Evolutionary conservation across 768 basidiomycete species (phyloP).

Genomic region (Termitomyces sp.): DNA sequence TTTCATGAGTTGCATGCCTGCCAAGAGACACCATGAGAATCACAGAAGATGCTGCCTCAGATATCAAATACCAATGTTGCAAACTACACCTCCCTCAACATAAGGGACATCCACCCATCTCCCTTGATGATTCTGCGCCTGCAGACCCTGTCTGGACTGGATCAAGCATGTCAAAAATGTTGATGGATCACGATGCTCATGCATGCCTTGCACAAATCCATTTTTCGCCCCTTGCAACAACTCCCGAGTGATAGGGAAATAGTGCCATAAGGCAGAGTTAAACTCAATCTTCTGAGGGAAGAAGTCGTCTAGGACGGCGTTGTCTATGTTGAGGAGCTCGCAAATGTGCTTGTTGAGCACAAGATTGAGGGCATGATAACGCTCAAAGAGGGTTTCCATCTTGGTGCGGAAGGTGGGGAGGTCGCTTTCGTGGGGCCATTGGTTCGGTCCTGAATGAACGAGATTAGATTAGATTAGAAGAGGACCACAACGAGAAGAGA

Average conservation of each 20-base stretch:
- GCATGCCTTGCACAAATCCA: conserved; percentile 28
- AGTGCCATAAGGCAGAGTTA: conserved; percentile 27
- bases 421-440: conserved; percentile 24
- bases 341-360: conserved; percentile 26
- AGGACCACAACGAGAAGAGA: neutral
- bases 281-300: conserved; percentile 23
- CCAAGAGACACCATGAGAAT: neutral
- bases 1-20: conserved; percentile 26
- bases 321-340: conserved; percentile 19
- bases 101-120: conserved; percentile 26
- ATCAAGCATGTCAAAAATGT: conserved; percentile 28
- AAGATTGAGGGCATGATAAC: conserved; percentile 22
- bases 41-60: neutral
- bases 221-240: conserved; percentile 16
- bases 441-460: conserved; percentile 25
- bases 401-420: conserved; percentile 22
- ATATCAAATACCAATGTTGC: conserved; percentile 23
- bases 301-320: conserved; percentile 19
- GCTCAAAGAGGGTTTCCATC: conserved; percentile 24
- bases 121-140: conserved; percentile 26
- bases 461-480: neutral
- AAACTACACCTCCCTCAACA: conserved; percentile 26
- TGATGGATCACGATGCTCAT: conserved; percentile 28
- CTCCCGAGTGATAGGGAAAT: conserved; percentile 22
- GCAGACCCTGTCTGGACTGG: conserved; percentile 23